Conservation (phyloP, 2,329 filamentous ascomycete species). For the Podosphaera fusca region DNA sequence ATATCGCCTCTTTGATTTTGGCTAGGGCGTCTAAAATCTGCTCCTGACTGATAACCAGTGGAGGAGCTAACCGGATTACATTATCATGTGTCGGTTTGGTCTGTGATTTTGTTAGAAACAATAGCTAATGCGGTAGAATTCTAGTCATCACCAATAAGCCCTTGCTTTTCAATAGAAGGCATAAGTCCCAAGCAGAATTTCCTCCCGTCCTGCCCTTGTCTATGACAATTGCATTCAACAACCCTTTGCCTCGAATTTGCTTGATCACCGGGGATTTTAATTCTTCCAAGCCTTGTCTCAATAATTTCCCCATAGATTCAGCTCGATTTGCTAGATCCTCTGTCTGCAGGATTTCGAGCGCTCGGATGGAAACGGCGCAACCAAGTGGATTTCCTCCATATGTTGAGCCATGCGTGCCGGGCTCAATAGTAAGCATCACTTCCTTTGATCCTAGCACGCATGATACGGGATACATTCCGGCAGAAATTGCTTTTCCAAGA, state of each 20-base stretch:
- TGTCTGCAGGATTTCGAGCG: slow-evolving; percentile 80
- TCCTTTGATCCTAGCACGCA: slow-evolving; percentile 73
- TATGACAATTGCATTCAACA: slow-evolving; percentile 90
- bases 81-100: slow-evolving; percentile 97
- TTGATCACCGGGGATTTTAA: slow-evolving; percentile 65
- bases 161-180: slow-evolving; percentile 86
- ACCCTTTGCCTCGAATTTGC: slow-evolving; percentile 68
- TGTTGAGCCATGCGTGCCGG: slow-evolving; percentile 92
- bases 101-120: slow-evolving; percentile 21
- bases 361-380: slow-evolving; percentile 85
- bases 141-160: slow-evolving; percentile 50
- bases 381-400: slow-evolving; percentile 94
- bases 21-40: slow-evolving; percentile 55
- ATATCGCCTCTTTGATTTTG: slow-evolving; percentile 63
- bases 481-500: slow-evolving; percentile 91
- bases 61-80: slow-evolving; percentile 94
- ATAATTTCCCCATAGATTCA: slow-evolving; percentile 56
- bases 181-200: slow-evolving; percentile 86
- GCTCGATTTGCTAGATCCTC: slow-evolving; percentile 70
- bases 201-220: slow-evolving; percentile 71
- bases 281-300: slow-evolving; percentile 54
- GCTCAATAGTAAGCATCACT: slow-evolving; percentile 87
- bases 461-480: slow-evolving; percentile 97
- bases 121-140: neutral
- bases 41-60: slow-evolving; percentile 76